Evolutionary conservation across 306 rosid species (phyloP).

Genomic region (Phaseolus lunatus): DNA sequence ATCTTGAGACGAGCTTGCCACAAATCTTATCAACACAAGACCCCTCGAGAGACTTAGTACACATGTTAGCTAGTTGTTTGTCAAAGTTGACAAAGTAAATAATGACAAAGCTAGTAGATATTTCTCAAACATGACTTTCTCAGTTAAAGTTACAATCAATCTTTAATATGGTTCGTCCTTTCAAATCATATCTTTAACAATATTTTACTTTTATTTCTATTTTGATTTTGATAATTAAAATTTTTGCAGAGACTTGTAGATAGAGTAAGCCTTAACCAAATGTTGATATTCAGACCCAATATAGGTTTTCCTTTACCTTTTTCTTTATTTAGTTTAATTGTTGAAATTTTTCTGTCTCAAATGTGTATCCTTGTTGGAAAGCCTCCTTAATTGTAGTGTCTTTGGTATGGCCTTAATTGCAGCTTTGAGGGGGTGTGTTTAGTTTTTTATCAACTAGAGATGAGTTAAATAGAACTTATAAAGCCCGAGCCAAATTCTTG

Average conservation of each 20-base stretch:
- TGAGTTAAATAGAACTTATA: not conserved
- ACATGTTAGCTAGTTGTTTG: too few relatives aligned
- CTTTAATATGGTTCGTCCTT: too few relatives aligned
- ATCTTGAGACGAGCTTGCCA: too few relatives aligned
- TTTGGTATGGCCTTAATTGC: not conserved
- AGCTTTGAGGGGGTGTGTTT: not conserved
- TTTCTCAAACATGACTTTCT: too few relatives aligned
- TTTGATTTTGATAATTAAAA: not conserved
- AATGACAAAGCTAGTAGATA: too few relatives aligned
- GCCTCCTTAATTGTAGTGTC: not conserved
- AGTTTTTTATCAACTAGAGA: not conserved
- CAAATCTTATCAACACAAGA: too few relatives aligned
- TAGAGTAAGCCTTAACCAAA: slow-evolving; percentile 28
- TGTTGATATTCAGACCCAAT: slow-evolving; percentile 20
- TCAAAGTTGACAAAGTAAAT: too few relatives aligned
- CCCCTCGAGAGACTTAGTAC: too few relatives aligned
- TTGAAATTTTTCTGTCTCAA: not conserved
- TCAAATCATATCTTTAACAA: too few relatives aligned
- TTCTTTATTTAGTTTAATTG: slow-evolving; percentile 19
- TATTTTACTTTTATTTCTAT: not conserved
- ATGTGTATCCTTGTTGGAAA: not conserved
- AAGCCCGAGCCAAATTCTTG: not conserved
- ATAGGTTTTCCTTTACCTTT: not conserved
- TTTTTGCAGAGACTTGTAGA: slow-evolving; percentile 3
- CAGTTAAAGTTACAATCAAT: too few relatives aligned